Evolutionary conservation across 345 rosid species (phyloP), one percentile per base, ranked within the genome.

Genomic region (Populus deltoides): DNA sequence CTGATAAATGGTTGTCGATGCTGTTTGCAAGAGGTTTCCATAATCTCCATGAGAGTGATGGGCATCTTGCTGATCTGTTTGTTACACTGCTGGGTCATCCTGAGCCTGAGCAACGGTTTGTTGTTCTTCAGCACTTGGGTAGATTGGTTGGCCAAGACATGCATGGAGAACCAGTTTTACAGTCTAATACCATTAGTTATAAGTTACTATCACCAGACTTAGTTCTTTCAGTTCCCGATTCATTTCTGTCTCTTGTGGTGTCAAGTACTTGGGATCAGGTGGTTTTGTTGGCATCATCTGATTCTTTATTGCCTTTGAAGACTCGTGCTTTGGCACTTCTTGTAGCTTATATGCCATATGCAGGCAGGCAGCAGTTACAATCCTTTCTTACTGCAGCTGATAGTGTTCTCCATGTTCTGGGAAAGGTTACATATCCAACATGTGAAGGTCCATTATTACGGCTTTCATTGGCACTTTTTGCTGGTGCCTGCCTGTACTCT

Each of bases 21-120:
- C 82, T 88, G 76, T 80, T 86, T 72, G 75, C 74, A 10, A 87
- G 92, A 82, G 89, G 88, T 72, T 76, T 82, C 66, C 87, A 78
- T 86, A 77, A 82, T 39, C 86, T 85, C 77, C 73, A 77, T 75
- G 92, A 87, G 79, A 84, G 79, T 77, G 85, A 87, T 79, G 78
- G 80, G 85, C 80, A 88, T 75, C 78, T 93, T 51, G 82, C 82
- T 82, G 87, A 93, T 86, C 81, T 93, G 45, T 89, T 89, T 72
- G 77, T 83, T 71, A 39, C 84, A 15, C 77, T 93, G 87, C 87
- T 93, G 71, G 86, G 87, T 75, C 91, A 91, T 87, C 72, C 88
- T 75, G 97, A 93, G 87, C 97, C 97, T 2, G 97, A 93, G 82
- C 97, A 93, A 77, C 90, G 93, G 17, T 78, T 87, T 67, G 83